Base-by-base conservation (phyloP, 2,329 filamentous ascomycete genomes). In the Clonostachys sp. region DNA sequence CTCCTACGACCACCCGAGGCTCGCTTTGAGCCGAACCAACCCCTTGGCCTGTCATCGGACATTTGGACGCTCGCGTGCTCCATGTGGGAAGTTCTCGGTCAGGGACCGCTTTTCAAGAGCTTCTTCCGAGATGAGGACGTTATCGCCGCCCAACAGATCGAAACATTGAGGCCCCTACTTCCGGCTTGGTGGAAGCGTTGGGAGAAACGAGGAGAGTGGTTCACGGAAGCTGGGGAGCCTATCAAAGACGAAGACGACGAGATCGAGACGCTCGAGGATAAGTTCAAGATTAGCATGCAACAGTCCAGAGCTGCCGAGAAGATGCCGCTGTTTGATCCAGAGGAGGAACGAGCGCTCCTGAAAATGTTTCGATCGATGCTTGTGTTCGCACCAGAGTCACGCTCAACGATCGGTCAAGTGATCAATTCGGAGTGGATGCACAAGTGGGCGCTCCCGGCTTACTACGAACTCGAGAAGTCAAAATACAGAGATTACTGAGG, bases 1-100 rank as follows among this genome's bases (percentile, higher is more conserved):
- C n/a, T 46, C 6, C 6, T 41, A 35, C 44, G 44, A 18, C 60
- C 64, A 12, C 67, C 65, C 0, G 66, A 69, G 48, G 55, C 50
- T 34, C 51, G 54, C 3, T 70, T 71, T 49, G 60, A 67, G 35
- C 58, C 62, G 17, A 52, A 48, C 10, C 56, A 47, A 12, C 57
- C 64, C 12, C 54, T 70, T 5, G 61, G 62, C 2, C 66, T 59
- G 38, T 17, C 60, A 18, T 61, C 64, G 1, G 67, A 71, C 39
- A 66, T 70, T n/a, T 72, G 67, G 68, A 64, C 57, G 8, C 61
- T 72, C 12, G 63, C 56, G 0, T 65, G 58, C 46, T 48, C 59
- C 0, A 65, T 71, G 41, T 71, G 61, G 61, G 47, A 49, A 13
- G 59, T 71, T 17, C 50, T 72, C 9, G 30, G 61, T 52, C 6